Conservation (phyloP, 106 monocot genomes). For the Ottelia alismoides region DNA sequence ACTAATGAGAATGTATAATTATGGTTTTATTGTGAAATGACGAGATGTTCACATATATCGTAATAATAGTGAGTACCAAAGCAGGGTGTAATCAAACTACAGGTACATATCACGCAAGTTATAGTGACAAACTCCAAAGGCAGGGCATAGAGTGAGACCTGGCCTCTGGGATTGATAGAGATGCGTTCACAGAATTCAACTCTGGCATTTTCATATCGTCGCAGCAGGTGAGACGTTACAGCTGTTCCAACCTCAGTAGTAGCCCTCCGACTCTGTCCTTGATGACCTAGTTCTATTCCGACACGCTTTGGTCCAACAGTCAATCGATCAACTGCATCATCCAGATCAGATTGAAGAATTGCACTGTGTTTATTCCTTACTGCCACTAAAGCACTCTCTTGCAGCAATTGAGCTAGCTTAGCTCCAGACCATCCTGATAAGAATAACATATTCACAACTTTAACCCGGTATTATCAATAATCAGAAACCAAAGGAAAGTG, state of each 20-base stretch:
- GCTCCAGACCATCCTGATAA: constrained; percentile 78
- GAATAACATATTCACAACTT: no score
- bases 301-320: constrained; percentile 61
- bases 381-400: constrained; percentile 75
- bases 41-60: no score
- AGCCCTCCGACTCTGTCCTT: constrained; percentile 72
- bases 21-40: no score
- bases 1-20: no score
- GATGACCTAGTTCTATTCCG: constrained; percentile 69
- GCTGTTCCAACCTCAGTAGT: constrained; percentile 68
- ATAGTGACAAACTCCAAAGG: background rate
- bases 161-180: constrained; percentile 71
- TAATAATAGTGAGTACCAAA: no score
- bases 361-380: constrained; percentile 53
- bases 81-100: no score
- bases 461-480: no score
- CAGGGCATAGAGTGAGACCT: no score
- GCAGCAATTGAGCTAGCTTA: constrained; percentile 67
- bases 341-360: constrained; percentile 69
- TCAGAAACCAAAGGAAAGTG: no score
- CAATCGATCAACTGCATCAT: constrained; percentile 78
- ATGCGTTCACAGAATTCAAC: constrained; percentile 77
- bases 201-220: constrained; percentile 69
- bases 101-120: no score
- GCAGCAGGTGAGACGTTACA: constrained; percentile 68